A percentile compares a stretch with the other conserved stretches of the same genome.
These are phyloP conservation scores for Cantharellus anzutake DNA, from an alignment of 768 basidiomycete species.

Conservation along the genomic window DNA sequence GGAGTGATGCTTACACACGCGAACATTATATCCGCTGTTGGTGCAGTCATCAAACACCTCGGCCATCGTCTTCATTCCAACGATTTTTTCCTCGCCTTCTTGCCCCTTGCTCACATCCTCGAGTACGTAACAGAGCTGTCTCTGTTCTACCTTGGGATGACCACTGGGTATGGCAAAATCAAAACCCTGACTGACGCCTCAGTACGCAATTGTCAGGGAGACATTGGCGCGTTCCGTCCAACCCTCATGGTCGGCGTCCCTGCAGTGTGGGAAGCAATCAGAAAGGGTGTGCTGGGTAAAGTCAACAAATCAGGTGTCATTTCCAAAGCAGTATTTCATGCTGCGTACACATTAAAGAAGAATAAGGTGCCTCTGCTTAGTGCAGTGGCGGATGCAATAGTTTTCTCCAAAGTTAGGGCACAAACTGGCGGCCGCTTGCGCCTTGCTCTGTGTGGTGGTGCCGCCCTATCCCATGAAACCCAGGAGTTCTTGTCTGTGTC, in stretches of 20 bases:
- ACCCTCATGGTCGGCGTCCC: constrained; percentile 91
- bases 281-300: constrained; percentile 80
- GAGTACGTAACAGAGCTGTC: constrained; percentile 85
- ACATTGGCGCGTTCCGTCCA: constrained; percentile 66
- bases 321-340: constrained; percentile 63
- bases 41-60: constrained; percentile 57
- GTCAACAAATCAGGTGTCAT: constrained; percentile 47
- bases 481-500: constrained; percentile 78
- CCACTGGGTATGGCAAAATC: constrained; percentile 74
- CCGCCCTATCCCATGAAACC: constrained; percentile 66
- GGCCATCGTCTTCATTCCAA: constrained; percentile 25
- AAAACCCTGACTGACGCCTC: constrained; percentile 92
- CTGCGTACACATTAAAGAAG: constrained; percentile 59
- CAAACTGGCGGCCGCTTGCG: constrained; percentile 81
- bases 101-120: constrained; percentile 87
- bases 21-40: constrained; percentile 72
- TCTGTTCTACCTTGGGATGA: constrained; percentile 58
- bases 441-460: constrained; percentile 67
- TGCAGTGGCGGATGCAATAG: constrained; percentile 49
- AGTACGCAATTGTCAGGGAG: constrained; percentile 78
- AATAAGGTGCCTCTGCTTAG: constrained; percentile 43
- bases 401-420: constrained; percentile 56
- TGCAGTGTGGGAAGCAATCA: constrained; percentile 91
- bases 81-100: constrained; percentile 73
- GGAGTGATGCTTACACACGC: constrained; percentile 78